A percentile compares a stretch with the other conserved stretches of the same genome.
These are phyloP conservation scores for Ceriops zippeliana DNA, from an alignment of 345 rosid genomes.

Conservation along the genomic window DNA sequence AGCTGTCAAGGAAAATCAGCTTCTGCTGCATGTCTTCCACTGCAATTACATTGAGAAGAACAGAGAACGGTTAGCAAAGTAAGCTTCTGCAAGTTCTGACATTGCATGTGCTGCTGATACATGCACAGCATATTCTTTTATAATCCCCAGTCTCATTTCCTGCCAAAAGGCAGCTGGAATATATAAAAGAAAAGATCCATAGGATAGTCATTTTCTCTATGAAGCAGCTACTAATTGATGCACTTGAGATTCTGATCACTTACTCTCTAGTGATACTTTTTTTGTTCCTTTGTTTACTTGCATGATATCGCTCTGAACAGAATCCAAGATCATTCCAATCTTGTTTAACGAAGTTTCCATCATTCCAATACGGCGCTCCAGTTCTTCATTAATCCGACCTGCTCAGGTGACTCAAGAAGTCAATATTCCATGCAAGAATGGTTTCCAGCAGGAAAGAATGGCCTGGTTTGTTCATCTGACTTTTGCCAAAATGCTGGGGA, in stretches of 20 bases:
- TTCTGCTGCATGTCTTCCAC: conserved; percentile 66
- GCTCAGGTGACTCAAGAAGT: conserved; percentile 21
- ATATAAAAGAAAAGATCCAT: background rate
- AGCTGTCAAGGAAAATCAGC: conserved; percentile 50
- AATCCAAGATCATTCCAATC: conserved; percentile 65
- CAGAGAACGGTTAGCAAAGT: background rate
- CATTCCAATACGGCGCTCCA: conserved; percentile 64
- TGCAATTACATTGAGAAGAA: conserved; percentile 32
- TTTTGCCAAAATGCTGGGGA: background rate
- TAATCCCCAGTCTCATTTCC: background rate
- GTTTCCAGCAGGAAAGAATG: background rate
- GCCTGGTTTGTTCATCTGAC: background rate
- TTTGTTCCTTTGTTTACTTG: conserved; percentile 72
- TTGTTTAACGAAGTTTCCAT: conserved; percentile 69
- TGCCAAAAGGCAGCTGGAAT: background rate
- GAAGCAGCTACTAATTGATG: background rate
- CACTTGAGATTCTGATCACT: conserved; percentile 26
- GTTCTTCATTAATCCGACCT: conserved; percentile 67
- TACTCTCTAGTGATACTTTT: conserved; percentile 61
- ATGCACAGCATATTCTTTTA: background rate
- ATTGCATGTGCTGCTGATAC: background rate
- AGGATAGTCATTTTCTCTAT: background rate
- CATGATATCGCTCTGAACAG: conserved; percentile 72
- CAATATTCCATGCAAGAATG: background rate
- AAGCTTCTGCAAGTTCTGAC: background rate